Base-by-base conservation (phyloP, 2,329 filamentous ascomycete genomes). In the Colletotrichum sp. region DNA sequence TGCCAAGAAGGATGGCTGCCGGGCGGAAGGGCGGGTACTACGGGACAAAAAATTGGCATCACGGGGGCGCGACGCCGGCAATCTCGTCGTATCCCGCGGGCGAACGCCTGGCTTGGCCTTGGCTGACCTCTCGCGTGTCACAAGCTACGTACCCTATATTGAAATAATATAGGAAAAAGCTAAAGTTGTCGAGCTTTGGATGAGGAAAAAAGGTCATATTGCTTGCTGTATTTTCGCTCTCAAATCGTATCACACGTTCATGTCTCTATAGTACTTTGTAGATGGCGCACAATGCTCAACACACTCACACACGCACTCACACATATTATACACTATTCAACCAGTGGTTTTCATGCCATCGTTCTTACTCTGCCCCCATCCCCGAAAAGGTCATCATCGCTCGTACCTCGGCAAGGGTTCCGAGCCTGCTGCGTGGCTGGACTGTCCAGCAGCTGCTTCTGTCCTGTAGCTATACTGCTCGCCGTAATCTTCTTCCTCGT, bases 401-500 rank as follows among this genome's bases (percentile, higher is more conserved):
- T 85, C 83, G 71, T 85, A 85, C 78, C 78, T 82, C 16, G 84
- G 84, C 66, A 85, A 78, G 15, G 79, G 83, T 73, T 85, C 84
- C n/a, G 71, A 70, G 36, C 70, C 71, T 18, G 60, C 28, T 21
- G 71, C 75, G 55, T 57, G 76, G n/a, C 62, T 73, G 65, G 60
- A 39, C 34, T 67, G 70, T 24, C 67, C 68, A 55, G 65, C 49
- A 26, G 55, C 52, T 64, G 66, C 74, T 64, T 73, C 74, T 57
- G 74, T 64, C 65, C 59, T 62, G 69, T 74, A 79, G 28, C 65
- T 68, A 75, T 84, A 84, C 21, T 79, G 73, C 70, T 80, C 75
- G 81, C 87, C 84, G 79, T 90, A 87, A 76, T 91, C 87, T 78
- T 91, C 87, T 78, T 90, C 88, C 71, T 92, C 88, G 62, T 93